phyloP scores from a whole-genome alignment of 495 filamentous ascomycete genomes.

The Neurospora sp. region DNA sequence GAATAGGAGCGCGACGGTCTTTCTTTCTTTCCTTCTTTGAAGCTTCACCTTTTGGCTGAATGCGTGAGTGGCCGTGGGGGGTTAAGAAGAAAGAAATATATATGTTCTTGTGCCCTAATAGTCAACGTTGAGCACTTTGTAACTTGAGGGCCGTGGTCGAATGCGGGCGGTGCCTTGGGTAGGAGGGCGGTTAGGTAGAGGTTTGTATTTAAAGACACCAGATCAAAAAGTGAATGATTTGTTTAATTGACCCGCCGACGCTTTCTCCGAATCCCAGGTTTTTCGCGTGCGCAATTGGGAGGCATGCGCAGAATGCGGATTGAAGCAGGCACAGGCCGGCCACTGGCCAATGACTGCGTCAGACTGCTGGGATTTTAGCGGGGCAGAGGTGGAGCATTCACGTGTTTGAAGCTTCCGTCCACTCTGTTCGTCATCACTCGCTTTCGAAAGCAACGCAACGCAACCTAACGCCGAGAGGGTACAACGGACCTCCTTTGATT shows the following conservation, averaged over 20 bases:
- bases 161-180: background rate
- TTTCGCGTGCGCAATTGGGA: slow-evolving; percentile 21
- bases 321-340: slow-evolving; percentile 11
- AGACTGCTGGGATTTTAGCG: background rate
- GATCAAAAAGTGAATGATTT: slow-evolving; percentile 5
- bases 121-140: background rate
- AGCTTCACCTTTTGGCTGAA: background rate
- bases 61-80: background rate
- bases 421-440: slow-evolving; percentile 8
- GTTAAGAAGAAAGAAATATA: background rate
- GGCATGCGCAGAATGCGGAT: slow-evolving; percentile 10
- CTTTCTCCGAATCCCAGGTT: slow-evolving; percentile 11
- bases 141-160: background rate
- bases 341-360: slow-evolving; percentile 8
- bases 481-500: background rate
- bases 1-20: background rate
- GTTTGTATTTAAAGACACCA: background rate
- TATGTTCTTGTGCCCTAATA: background rate
- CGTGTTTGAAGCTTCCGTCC: slow-evolving; percentile 4
- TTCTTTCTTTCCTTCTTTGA: background rate
- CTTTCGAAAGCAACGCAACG: background rate
- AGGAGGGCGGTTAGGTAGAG: background rate
- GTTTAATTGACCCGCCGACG: slow-evolving; percentile 20
- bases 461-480: background rate
- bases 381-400: slow-evolving; percentile 10